These are phyloP conservation scores for Claviceps fusiformis DNA, from an alignment of 2,329 filamentous ascomycete species.

Conservation along the genomic window DNA sequence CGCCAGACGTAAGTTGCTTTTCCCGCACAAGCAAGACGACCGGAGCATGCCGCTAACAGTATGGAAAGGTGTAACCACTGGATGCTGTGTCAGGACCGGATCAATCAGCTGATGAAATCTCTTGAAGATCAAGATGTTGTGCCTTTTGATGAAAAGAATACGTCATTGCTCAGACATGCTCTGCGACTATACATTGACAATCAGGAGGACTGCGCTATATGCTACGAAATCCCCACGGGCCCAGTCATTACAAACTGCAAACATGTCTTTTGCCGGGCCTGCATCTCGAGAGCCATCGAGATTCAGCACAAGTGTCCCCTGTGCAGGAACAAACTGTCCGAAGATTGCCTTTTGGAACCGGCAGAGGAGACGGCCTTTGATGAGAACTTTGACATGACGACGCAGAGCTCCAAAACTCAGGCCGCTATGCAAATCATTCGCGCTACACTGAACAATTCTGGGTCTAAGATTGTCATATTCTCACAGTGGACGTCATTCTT, in stretches of 20 bases:
- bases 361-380: conserved; percentile 37
- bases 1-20: conserved; percentile 48
- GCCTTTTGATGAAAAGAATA: conserved; percentile 57
- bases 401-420: conserved; percentile 71
- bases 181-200: conserved; percentile 65
- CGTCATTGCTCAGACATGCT: conserved; percentile 57
- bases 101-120: conserved; percentile 57
- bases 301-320: conserved; percentile 72
- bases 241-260: conserved; percentile 79
- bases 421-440: conserved; percentile 62
- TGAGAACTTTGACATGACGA: conserved; percentile 44
- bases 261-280: conserved; percentile 62
- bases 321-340: conserved; percentile 57
- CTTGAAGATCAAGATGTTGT: conserved; percentile 57
- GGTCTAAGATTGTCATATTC: conserved; percentile 60
- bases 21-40: not conserved
- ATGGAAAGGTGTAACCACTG: conserved; percentile 61
- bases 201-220: conserved; percentile 73
- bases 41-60: not conserved
- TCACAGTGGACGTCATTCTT: conserved; percentile 68
- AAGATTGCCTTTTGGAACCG: conserved; percentile 50
- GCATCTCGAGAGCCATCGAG: conserved; percentile 62
- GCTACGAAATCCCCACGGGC: conserved; percentile 55
- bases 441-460: conserved; percentile 49
- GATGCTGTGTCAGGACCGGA: conserved; percentile 62